Evolutionary conservation across 176 grass and related monocot species (phyloP), one percentile per base, ranked within the genome.

Genomic region (Aegilops speltoides): DNA sequence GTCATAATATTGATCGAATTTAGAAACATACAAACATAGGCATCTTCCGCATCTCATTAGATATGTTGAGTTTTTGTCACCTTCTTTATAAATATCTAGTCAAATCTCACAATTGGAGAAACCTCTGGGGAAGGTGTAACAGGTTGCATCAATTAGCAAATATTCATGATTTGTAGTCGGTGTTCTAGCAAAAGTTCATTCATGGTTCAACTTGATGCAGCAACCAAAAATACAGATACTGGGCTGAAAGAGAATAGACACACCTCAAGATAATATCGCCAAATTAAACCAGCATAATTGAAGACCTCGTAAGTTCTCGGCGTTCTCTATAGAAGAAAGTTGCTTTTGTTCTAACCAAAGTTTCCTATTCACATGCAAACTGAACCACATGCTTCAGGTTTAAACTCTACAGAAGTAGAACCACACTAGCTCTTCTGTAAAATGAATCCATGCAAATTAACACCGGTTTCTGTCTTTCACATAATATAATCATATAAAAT

Each of bases 121-220:
- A 78, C 40, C 17, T 41, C 6, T 24, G 43, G 8, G 29, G 29
- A 36, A 86, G 9, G 64, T 32, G 62, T 63, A 48, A 86, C 23
- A 78, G 34, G 63, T 52, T 82, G 64, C 24, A 81, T 60, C 33
- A 76, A 80, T 56, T 31, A 85, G 40, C 7, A 76, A 76, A 65
- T 68, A 36, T 43, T 25, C 37, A 70, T 74, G 46, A 29, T 33
- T 15, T 32, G 33, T 57, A 50, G 46, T 52, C 23, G 56, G 76
- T 65, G 52, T 80, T 74, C 15, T 38, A 79, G 65, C 1, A 77
- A 66, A 68, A 22, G 10, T 89, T 50, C 40, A 73, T 64, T 31
- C 7, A 86, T 31, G 60, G 59, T 75, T 85, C 33, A 69, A 29
- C n/a, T 41, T 79, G 25, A 34, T 41, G 67, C 63, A 79, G 33